Conservation (phyloP, 2,329 filamentous ascomycete genomes). For the Aspergillus sp. region DNA sequence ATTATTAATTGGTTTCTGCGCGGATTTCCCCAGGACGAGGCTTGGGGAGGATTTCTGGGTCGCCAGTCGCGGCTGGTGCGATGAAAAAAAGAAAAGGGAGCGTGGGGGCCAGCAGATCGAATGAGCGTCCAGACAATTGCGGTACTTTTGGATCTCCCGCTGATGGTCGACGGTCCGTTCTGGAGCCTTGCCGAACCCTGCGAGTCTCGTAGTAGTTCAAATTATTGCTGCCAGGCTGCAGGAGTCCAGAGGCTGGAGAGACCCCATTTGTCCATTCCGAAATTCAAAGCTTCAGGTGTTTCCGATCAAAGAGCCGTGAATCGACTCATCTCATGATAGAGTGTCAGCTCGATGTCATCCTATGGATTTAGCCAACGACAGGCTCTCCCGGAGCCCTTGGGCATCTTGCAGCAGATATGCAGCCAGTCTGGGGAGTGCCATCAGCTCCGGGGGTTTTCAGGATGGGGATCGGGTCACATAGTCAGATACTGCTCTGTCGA, state of each 20-base stretch:
- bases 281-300: neutral
- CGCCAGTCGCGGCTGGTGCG: constrained; percentile 26
- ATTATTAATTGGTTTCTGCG: neutral
- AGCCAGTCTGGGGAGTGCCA: constrained; percentile 15
- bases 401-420: constrained; percentile 16
- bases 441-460: constrained; percentile 13
- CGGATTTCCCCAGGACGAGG: neutral
- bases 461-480: neutral
- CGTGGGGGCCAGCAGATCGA: constrained; percentile 12
- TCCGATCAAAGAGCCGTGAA: neutral
- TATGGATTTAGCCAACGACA: constrained; percentile 1
- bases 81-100: constrained; percentile 13
- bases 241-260: neutral
- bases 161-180: constrained; percentile 18
- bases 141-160: constrained; percentile 20
- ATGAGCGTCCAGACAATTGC: constrained; percentile 4
- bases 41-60: constrained; percentile 13
- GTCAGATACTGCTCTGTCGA: neutral
- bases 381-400: constrained; percentile 13
- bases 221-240: neutral
- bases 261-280: neutral
- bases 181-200: constrained; percentile 17
- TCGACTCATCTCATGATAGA: neutral
- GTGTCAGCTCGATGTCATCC: constrained; percentile 4
- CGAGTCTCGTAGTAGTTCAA: neutral